Conservation (phyloP, 345 rosid genomes). For the Brassica juncea region DNA sequence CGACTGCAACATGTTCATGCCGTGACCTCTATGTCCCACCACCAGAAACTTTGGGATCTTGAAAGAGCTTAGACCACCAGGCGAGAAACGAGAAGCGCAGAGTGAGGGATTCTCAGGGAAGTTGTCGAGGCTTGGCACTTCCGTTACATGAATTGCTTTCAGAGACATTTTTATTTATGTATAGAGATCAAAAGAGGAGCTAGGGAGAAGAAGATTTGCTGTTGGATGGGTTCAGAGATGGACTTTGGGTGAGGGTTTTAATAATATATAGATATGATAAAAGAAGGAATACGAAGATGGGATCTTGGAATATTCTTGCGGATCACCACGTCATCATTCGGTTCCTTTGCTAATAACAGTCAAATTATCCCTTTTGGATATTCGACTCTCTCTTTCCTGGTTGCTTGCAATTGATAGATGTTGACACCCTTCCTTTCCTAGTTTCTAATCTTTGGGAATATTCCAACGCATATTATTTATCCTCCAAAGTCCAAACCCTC, state of each 20-base stretch:
- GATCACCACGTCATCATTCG: conserved; percentile 25
- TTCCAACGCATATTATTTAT: conserved; percentile 34
- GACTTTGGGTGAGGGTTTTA: neutral
- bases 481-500: neutral
- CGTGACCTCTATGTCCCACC: conserved; percentile 85
- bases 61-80: conserved; percentile 33
- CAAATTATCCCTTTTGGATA: conserved; percentile 42
- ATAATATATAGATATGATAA: neutral
- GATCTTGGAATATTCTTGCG: conserved; percentile 38
- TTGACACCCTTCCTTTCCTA: conserved; percentile 4
- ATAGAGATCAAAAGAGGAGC: neutral
- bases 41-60: conserved; percentile 71
- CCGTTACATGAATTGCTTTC: conserved; percentile 81
- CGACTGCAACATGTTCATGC: conserved; percentile 74
- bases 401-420: neutral
- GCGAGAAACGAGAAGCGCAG: conserved; percentile 45
- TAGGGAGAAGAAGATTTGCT: neutral
- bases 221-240: neutral
- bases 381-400: conserved; percentile 22
- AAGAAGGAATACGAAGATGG: neutral
- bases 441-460: conserved; percentile 17
- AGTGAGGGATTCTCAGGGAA: conserved; percentile 58
- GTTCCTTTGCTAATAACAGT: conserved; percentile 3
- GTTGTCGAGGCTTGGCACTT: conserved; percentile 72
- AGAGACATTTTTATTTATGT: conserved; percentile 52